Conservation (phyloP, 2,329 filamentous ascomycete species). For the Epichloe gansuensis region DNA sequence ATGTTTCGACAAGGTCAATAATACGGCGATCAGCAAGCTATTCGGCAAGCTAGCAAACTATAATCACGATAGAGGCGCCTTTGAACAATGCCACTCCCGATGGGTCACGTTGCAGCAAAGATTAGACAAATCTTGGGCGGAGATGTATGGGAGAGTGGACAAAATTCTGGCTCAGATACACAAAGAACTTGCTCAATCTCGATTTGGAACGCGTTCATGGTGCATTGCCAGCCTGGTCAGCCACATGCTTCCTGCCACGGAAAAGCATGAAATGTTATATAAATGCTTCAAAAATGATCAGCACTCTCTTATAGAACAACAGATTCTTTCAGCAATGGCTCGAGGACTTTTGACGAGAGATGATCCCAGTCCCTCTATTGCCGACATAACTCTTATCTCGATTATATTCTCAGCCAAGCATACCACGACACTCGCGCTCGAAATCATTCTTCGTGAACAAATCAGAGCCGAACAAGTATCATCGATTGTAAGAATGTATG, state of each 20-base stretch:
- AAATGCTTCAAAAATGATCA: background rate
- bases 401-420: background rate
- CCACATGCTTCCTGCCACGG: background rate
- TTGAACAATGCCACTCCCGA: background rate
- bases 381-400: background rate
- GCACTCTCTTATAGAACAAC: background rate
- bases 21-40: background rate
- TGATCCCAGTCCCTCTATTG: background rate
- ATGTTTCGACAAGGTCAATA: conserved; percentile 5
- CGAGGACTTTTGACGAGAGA: background rate
- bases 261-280: background rate
- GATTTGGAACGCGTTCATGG: background rate
- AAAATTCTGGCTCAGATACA: background rate
- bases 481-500: too few relatives aligned
- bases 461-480: background rate
- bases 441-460: background rate
- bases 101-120: background rate
- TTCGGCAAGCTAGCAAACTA: conserved; percentile 1
- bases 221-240: background rate
- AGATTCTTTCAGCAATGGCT: background rate
- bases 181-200: background rate
- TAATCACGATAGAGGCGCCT: background rate
- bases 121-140: background rate
- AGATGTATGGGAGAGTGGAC: background rate
- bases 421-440: background rate